A percentile compares a stretch with the other conserved stretches of the same genome.
phyloP scores from a whole-genome alignment of 495 filamentous ascomycete genomes.

The Neurospora sp. region DNA sequence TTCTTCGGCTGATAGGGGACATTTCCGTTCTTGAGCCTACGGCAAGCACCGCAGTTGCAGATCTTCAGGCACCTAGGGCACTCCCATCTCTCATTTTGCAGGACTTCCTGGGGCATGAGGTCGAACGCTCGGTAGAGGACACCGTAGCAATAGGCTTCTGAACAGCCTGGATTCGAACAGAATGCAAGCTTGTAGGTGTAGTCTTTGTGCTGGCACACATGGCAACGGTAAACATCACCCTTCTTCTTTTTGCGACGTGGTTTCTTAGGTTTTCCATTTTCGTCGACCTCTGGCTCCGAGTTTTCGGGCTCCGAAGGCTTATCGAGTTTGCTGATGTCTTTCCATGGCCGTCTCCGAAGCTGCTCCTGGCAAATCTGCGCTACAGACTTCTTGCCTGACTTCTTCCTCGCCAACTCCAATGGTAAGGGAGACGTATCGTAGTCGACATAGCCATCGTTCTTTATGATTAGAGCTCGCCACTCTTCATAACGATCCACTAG shows the following conservation, averaged over 20 bases:
- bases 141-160: constrained; percentile 74
- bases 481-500: constrained; percentile 67
- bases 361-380: constrained; percentile 89
- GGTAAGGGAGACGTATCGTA: constrained; percentile 50
- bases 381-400: constrained; percentile 58
- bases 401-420: constrained; percentile 53
- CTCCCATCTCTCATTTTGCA: constrained; percentile 72
- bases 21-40: constrained; percentile 29
- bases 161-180: constrained; percentile 57
- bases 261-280: constrained; percentile 40
- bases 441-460: constrained; percentile 50
- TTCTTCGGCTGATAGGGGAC: constrained; percentile 70
- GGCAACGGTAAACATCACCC: constrained; percentile 51
- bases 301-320: constrained; percentile 31
- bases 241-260: constrained; percentile 30
- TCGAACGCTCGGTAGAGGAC: constrained; percentile 84
- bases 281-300: constrained; percentile 39
- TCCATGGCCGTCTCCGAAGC: constrained; percentile 57
- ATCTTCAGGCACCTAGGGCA: constrained; percentile 77
- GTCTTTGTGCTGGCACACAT: constrained; percentile 69
- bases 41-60: constrained; percentile 77
- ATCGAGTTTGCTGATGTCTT: constrained; percentile 40
- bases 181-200: constrained; percentile 69
- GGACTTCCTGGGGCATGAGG: constrained; percentile 63
- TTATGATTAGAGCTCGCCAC: constrained; percentile 69